These are phyloP conservation scores for Aspergillus chevalieri DNA, from an alignment of 2,329 filamentous ascomycete species.

Conservation along the genomic window DNA sequence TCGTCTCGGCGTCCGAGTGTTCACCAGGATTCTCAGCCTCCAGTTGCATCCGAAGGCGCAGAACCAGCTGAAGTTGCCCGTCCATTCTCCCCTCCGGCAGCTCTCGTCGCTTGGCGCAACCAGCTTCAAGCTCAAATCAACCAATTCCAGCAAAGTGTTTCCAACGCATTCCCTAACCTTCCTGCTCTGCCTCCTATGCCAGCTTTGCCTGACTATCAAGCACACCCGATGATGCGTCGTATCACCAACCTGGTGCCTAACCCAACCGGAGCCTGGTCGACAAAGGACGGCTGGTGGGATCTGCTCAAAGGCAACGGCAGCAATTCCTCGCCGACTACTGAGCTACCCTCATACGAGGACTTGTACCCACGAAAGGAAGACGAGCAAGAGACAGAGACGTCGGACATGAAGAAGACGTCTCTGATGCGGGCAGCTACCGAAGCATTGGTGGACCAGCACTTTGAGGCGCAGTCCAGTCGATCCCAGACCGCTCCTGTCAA, in stretches of 20 bases:
- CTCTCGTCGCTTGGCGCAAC: slow-evolving; percentile 65
- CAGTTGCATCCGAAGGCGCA: slow-evolving; percentile 21
- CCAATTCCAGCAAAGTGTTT: slow-evolving; percentile 67
- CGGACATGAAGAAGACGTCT: slow-evolving; percentile 39
- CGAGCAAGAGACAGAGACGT: slow-evolving; percentile 27
- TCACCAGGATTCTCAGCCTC: slow-evolving; percentile 25
- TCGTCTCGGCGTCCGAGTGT: slow-evolving; percentile 32
- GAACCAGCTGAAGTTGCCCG: slow-evolving; percentile 21
- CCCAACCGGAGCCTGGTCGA: slow-evolving; percentile 42
- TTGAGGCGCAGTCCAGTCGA: slow-evolving; percentile 29
- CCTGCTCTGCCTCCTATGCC: slow-evolving; percentile 56
- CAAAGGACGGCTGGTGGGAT: slow-evolving; percentile 59
- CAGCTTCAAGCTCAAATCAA: slow-evolving; percentile 69
- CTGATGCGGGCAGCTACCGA: slow-evolving; percentile 39
- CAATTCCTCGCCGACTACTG: slow-evolving; percentile 39
- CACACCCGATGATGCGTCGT: slow-evolving; percentile 64
- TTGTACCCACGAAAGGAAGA: slow-evolving; percentile 55
- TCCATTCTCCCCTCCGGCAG: slow-evolving; percentile 50
- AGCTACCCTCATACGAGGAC: slow-evolving; percentile 72
- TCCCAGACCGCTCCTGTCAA: slow-evolving; percentile 13
- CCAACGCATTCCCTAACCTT: slow-evolving; percentile 57
- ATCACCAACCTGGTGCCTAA: slow-evolving; percentile 69
- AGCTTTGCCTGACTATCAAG: slow-evolving; percentile 65
- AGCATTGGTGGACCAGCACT: slow-evolving; percentile 40
- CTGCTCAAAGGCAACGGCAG: slow-evolving; percentile 50